A percentile compares a stretch with the other conserved stretches of the same genome.
Conservation (phyloP, 2,329 filamentous ascomycete species). For the Exophiala viscosa region DNA sequence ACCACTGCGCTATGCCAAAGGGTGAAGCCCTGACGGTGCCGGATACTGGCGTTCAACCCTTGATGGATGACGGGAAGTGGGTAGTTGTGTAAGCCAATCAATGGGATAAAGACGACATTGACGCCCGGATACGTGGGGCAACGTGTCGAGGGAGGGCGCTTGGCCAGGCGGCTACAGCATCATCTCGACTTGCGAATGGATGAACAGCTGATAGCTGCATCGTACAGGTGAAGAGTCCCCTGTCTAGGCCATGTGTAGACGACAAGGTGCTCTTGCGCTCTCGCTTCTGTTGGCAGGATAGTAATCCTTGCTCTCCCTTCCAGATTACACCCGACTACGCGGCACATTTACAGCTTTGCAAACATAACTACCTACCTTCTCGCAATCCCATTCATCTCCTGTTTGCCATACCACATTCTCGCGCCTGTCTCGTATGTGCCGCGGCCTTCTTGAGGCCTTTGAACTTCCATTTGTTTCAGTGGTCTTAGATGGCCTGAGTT, state of each 20-base stretch:
- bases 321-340: too few relatives aligned
- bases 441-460: not conserved
- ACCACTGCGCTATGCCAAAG: too few relatives aligned
- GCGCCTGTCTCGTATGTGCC: too few relatives aligned
- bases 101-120: constrained; percentile 9
- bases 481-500: constrained; percentile 4
- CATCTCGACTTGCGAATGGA: constrained; percentile 1
- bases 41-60: constrained; percentile 1
- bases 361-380: not conserved
- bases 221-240: not conserved
- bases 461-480: not conserved
- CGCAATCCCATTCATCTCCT: too few relatives aligned
- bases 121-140: constrained; percentile 23
- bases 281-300: too few relatives aligned
- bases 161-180: constrained; percentile 19
- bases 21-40: not conserved
- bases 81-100: constrained; percentile 11
- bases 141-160: constrained; percentile 13
- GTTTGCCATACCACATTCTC: too few relatives aligned
- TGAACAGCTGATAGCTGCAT: not conserved
- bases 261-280: too few relatives aligned
- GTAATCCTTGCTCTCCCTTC: not conserved
- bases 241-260: not conserved
- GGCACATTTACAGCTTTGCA: too few relatives aligned
- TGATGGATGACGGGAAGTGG: not conserved